These are phyloP conservation scores for Termitomyces sp. DNA, from an alignment of 768 basidiomycete genomes.

Conservation along the genomic window DNA sequence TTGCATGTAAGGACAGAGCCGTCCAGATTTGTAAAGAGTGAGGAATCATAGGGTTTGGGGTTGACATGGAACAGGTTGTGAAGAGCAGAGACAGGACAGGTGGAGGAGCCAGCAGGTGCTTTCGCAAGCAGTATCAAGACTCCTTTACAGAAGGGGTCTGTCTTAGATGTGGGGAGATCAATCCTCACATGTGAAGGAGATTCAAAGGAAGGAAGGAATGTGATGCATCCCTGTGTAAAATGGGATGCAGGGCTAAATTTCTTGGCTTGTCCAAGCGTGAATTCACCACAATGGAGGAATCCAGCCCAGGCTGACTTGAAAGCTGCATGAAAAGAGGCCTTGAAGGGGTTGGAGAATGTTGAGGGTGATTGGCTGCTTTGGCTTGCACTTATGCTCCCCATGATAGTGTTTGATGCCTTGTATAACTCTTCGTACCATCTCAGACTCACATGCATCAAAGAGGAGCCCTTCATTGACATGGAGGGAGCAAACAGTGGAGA, in stretches of 20 bases:
- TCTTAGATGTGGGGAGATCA: neutral
- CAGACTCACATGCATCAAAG: conserved; percentile 23
- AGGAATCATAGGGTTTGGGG: too few relatives aligned
- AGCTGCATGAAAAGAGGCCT: conserved; percentile 3
- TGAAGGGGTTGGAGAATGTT: conserved; percentile 18
- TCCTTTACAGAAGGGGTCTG: neutral
- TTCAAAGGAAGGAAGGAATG: neutral
- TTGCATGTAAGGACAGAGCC: too few relatives aligned
- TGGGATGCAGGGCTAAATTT: neutral
- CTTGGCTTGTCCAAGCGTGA: conserved; percentile 3
- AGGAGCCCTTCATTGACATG: conserved; percentile 29
- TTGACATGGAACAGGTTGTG: too few relatives aligned
- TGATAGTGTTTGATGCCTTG: conserved; percentile 9
- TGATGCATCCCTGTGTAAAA: neutral
- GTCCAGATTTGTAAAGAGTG: too few relatives aligned
- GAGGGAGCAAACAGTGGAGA: conserved; percentile 24
- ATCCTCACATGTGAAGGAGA: neutral
- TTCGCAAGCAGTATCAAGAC: neutral
- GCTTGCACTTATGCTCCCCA: conserved; percentile 25
- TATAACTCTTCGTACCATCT: conserved; percentile 27
- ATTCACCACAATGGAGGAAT: conserved; percentile 22
- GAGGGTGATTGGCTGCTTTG: conserved; percentile 24
- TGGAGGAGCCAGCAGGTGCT: too few relatives aligned
- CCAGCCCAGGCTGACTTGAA: conserved; percentile 14
- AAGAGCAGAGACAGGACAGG: too few relatives aligned